Conservation (phyloP, 2,329 filamentous ascomycete species). For the Diplocarpon rosae region DNA sequence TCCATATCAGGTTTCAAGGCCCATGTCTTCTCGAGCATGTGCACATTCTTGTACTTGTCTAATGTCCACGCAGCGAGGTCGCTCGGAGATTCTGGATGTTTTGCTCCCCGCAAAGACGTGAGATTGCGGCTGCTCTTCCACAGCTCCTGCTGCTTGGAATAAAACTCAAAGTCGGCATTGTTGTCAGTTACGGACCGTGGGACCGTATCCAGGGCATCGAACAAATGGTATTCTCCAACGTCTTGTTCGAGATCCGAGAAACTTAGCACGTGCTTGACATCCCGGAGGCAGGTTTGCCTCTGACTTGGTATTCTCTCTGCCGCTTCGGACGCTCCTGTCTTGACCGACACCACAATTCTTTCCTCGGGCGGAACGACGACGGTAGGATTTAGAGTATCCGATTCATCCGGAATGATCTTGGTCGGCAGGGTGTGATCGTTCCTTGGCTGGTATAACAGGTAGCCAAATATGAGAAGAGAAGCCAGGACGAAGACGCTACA, state of each 20-base stretch:
- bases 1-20: constrained; percentile 39
- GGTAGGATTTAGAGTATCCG: no score
- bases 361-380: no score
- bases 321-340: constrained; percentile 45
- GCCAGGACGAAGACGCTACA: no score
- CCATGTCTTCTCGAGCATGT: constrained; percentile 45
- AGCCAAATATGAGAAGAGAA: no score
- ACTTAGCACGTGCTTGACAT: constrained; percentile 38
- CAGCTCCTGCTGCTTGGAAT: constrained; percentile 32
- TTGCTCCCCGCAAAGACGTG: constrained; percentile 22
- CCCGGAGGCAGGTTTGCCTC: constrained; percentile 39
- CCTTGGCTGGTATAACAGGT: no score
- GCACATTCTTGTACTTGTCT: constrained; percentile 52
- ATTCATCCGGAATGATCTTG: no score
- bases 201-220: constrained; percentile 34
- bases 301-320: constrained; percentile 41
- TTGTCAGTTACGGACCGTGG: constrained; percentile 31
- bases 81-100: constrained; percentile 22
- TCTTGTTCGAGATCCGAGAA: constrained; percentile 46
- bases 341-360: constrained; percentile 33
- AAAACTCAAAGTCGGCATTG: constrained; percentile 40
- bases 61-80: constrained; percentile 38
- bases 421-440: no score
- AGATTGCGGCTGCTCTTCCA: constrained; percentile 35
- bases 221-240: constrained; percentile 34